These are phyloP conservation scores for Cladophialophora bantiana DNA, from an alignment of 2,329 filamentous ascomycete genomes.

Conservation along the genomic window DNA sequence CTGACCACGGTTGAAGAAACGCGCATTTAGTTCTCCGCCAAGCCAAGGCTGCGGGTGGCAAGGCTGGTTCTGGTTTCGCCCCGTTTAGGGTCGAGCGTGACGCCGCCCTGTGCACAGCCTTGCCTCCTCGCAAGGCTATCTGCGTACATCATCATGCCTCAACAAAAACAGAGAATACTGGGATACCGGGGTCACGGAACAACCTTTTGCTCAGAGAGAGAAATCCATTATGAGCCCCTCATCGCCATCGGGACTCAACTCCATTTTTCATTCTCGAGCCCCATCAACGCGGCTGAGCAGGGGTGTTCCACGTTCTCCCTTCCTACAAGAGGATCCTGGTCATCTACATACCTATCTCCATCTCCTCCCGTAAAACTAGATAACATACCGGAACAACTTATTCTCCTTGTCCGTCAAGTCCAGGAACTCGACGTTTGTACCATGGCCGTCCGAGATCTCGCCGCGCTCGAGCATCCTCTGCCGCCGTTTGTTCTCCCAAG, in stretches of 20 bases:
- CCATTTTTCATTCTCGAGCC: not conserved
- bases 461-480: constrained; percentile 16
- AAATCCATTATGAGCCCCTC: not conserved
- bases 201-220: not conserved
- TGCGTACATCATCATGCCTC: too few species aligned
- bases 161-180: not conserved
- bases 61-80: too few species aligned
- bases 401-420: constrained; percentile 20
- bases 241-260: not conserved
- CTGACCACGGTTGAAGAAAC: constrained; percentile 23
- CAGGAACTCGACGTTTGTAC: constrained; percentile 16
- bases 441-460: constrained; percentile 15
- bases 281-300: not conserved
- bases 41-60: not conserved
- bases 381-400: constrained; percentile 17
- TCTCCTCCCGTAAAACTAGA: not conserved
- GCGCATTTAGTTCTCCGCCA: not conserved
- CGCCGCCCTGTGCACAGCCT: too few species aligned
- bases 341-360: not conserved
- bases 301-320: not conserved
- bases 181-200: too few species aligned
- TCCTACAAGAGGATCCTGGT: not conserved
- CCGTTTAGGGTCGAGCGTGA: too few species aligned
- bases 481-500: constrained; percentile 16
- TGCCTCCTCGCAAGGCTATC: too few species aligned